These are phyloP conservation scores for Candida nitratophila DNA, from an alignment of 805 yeast species.

Conservation along the genomic window DNA sequence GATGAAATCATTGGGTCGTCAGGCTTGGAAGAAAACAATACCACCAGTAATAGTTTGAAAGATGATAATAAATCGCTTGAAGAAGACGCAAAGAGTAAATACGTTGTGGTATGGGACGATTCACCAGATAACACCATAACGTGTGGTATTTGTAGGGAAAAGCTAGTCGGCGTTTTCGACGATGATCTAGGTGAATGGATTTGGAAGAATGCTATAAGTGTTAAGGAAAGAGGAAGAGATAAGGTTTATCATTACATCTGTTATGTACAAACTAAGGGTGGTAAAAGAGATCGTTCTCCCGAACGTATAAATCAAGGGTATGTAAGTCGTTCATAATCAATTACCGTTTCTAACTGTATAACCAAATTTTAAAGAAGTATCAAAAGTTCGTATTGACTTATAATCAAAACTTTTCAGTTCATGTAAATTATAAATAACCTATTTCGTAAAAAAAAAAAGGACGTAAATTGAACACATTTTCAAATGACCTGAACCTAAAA, in stretches of 20 bases:
- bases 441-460: too few species aligned
- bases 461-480: too few species aligned
- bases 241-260: slow-evolving; percentile 63
- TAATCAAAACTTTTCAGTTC: too few species aligned
- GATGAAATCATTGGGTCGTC: slow-evolving; percentile 44
- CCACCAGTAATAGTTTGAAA: neutral
- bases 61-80: slow-evolving; percentile 8
- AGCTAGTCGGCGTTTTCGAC: slow-evolving; percentile 54
- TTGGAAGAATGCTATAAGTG: slow-evolving; percentile 60
- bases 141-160: slow-evolving; percentile 71
- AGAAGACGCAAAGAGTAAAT: slow-evolving; percentile 34
- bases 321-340: neutral
- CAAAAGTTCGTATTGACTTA: too few species aligned
- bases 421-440: too few species aligned
- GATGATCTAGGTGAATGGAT: slow-evolving; percentile 79
- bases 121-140: slow-evolving; percentile 47
- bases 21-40: slow-evolving; percentile 6
- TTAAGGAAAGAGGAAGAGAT: slow-evolving; percentile 24
- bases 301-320: slow-evolving; percentile 3
- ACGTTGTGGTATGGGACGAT: slow-evolving; percentile 62
- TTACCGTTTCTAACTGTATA: too few species aligned
- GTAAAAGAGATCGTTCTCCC: slow-evolving; percentile 24
- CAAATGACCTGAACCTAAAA: too few species aligned
- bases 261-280: slow-evolving; percentile 46
- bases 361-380: too few species aligned